These are phyloP conservation scores for Xylariaceae sp. DNA, from an alignment of 2,329 filamentous ascomycete genomes.

Conservation along the genomic window DNA sequence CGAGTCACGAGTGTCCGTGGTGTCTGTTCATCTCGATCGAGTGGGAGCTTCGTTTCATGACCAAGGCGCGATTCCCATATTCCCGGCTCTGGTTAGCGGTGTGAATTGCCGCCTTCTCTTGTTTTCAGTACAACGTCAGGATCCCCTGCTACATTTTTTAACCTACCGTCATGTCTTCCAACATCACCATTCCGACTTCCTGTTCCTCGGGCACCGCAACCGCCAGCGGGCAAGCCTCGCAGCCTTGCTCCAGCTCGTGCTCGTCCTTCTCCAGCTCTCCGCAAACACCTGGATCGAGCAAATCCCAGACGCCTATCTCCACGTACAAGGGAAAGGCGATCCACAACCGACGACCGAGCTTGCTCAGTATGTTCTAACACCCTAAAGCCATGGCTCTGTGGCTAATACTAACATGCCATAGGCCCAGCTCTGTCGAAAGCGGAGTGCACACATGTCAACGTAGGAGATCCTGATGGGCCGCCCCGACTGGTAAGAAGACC, in stretches of 20 bases:
- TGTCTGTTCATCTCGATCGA: slow-evolving; percentile 12
- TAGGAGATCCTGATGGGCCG: slow-evolving; percentile 67
- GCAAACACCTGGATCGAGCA: slow-evolving; percentile 38
- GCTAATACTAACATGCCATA: slow-evolving; percentile 32
- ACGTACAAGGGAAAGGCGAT: slow-evolving; percentile 38
- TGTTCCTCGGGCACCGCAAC: slow-evolving; percentile 31
- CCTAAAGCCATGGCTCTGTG: neutral
- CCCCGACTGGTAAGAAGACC: slow-evolving; percentile 57
- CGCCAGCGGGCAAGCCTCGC: slow-evolving; percentile 36
- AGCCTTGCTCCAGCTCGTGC: slow-evolving; percentile 45
- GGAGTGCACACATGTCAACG: slow-evolving; percentile 75
- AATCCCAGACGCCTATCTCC: slow-evolving; percentile 38
- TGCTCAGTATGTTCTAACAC: slow-evolving; percentile 47
- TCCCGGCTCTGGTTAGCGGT: slow-evolving; percentile 1
- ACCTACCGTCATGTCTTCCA: slow-evolving; percentile 53
- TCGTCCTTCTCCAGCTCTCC: slow-evolving; percentile 55
- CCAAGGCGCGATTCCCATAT: slow-evolving; percentile 1
- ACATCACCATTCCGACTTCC: slow-evolving; percentile 60
- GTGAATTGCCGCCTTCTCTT: slow-evolving; percentile 3
- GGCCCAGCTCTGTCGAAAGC: slow-evolving; percentile 67
- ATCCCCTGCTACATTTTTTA: too few relatives aligned
- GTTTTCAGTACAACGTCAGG: slow-evolving; percentile 1
- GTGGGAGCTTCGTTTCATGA: slow-evolving; percentile 13
- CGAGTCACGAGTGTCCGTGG: slow-evolving; percentile 6
- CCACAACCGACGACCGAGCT: slow-evolving; percentile 55